A percentile compares a stretch with the other conserved stretches of the same genome.
These are phyloP conservation scores for Apiotrichum gamsii DNA, from an alignment of 1,284 basidiomycete genomes.

Conservation along the genomic window DNA sequence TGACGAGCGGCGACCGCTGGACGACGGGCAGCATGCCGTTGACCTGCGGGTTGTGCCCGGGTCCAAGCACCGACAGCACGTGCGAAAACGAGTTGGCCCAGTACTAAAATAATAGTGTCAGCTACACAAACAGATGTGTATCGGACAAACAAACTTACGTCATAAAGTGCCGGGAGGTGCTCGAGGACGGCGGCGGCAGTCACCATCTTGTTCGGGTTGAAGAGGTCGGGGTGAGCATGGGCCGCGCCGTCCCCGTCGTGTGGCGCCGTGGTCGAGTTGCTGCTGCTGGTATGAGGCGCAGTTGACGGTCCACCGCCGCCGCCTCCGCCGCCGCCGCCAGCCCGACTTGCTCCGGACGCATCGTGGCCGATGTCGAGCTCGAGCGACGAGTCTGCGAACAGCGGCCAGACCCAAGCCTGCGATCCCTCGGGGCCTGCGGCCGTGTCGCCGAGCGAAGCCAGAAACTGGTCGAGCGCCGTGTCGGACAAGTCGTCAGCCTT, in stretches of 20 bases:
- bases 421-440: constrained; percentile 10
- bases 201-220: constrained; percentile 16
- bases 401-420: constrained; percentile 15
- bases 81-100: constrained; percentile 31
- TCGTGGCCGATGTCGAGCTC: constrained; percentile 12
- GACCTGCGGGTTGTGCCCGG: constrained; percentile 23
- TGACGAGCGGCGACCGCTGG: constrained; percentile 25
- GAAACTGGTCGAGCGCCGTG: constrained; percentile 14
- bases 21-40: constrained; percentile 25
- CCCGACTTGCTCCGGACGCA: background rate
- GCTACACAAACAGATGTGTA: background rate
- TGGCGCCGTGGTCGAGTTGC: background rate
- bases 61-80: constrained; percentile 29
- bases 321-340: background rate
- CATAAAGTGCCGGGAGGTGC: constrained; percentile 16
- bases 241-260: no score
- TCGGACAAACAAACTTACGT: constrained; percentile 4
- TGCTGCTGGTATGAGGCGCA: background rate
- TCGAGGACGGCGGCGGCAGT: constrained; percentile 18
- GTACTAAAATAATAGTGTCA: constrained; percentile 20
- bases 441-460: constrained; percentile 11
- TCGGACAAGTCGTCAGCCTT: constrained; percentile 8
- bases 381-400: constrained; percentile 12
- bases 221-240: background rate
- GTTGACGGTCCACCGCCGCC: background rate